Percentiles rank a stretch among this genome's conserved stretches.
These are phyloP conservation scores for Sergeia podlipaevii DNA, from an alignment of 208 protist genomes.

Conservation along the genomic window DNA sequence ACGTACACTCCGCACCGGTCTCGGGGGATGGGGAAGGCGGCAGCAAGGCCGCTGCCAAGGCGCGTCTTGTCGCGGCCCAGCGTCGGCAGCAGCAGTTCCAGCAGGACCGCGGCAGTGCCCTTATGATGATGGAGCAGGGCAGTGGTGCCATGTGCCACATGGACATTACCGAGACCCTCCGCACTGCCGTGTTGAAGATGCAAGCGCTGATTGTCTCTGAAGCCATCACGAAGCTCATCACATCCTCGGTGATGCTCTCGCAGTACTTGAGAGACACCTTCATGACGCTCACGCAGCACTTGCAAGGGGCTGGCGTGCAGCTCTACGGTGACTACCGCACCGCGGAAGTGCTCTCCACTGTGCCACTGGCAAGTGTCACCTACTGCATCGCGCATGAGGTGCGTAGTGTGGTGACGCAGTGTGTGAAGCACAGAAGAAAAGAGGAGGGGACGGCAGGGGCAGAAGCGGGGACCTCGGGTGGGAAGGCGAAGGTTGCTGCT, in stretches of 20 bases:
- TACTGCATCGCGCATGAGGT: slow-evolving; percentile 14
- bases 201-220: slow-evolving; percentile 17
- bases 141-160: slow-evolving; percentile 17
- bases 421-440: neutral
- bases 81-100: neutral
- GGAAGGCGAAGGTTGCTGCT: slow-evolving; percentile 3
- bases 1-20: neutral
- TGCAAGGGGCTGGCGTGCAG: slow-evolving; percentile 11
- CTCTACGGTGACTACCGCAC: slow-evolving; percentile 8
- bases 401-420: slow-evolving; percentile 1
- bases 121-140: slow-evolving; percentile 6
- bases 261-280: slow-evolving; percentile 19
- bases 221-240: slow-evolving; percentile 27
- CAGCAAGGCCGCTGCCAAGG: neutral
- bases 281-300: slow-evolving; percentile 10
- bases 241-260: slow-evolving; percentile 21
- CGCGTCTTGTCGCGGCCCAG: neutral
- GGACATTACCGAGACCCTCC: slow-evolving; percentile 20
- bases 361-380: slow-evolving; percentile 14
- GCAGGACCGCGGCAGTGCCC: neutral
- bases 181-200: slow-evolving; percentile 23
- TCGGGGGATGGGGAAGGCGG: neutral
- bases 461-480: neutral
- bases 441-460: neutral
- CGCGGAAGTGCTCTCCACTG: slow-evolving; percentile 9